These are phyloP conservation scores for Sporothrix variecibatus DNA, from an alignment of 2,329 filamentous ascomycete genomes.

Conservation along the genomic window DNA sequence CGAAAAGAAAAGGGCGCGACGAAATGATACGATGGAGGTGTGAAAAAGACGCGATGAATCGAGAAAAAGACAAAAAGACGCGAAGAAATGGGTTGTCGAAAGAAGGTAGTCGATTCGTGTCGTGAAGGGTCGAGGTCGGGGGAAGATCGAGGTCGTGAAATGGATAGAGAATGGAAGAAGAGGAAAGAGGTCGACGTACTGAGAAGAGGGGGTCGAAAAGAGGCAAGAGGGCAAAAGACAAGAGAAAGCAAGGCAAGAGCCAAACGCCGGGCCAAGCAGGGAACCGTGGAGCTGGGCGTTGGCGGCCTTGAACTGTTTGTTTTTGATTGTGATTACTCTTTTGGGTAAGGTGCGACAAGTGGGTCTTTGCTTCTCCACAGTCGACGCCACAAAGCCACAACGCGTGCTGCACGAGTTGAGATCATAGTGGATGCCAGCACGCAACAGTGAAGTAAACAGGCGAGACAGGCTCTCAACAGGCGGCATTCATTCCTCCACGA, in stretches of 20 bases:
- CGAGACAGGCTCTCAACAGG: background rate
- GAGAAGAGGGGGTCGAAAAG: background rate
- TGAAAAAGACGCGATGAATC: background rate
- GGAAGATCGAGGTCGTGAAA: background rate
- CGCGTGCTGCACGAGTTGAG: conserved; percentile 1
- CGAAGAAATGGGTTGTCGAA: background rate
- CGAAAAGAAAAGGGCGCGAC: background rate
- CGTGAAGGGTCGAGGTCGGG: background rate
- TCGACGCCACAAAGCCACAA: background rate
- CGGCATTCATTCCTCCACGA: background rate
- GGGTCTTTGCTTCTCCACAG: conserved; percentile 16
- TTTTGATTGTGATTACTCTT: conserved; percentile 33
- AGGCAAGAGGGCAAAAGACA: conserved; percentile 10
- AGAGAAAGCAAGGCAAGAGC: conserved; percentile 14
- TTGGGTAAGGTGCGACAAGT: conserved; percentile 23
- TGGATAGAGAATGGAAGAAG: background rate
- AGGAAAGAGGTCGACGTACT: background rate
- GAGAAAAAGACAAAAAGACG: background rate
- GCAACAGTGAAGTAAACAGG: background rate
- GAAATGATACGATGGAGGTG: background rate
- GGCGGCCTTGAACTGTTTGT: conserved; percentile 29
- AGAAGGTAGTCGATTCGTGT: conserved; percentile 8
- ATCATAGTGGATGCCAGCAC: background rate
- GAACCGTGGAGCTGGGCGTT: background rate
- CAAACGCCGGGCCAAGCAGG: conserved; percentile 11